A percentile compares a stretch with the other conserved stretches of the same genome.
Evolutionary conservation across 2,329 filamentous ascomycete species (phyloP).

Genomic region (Venturiaceae sp.): DNA sequence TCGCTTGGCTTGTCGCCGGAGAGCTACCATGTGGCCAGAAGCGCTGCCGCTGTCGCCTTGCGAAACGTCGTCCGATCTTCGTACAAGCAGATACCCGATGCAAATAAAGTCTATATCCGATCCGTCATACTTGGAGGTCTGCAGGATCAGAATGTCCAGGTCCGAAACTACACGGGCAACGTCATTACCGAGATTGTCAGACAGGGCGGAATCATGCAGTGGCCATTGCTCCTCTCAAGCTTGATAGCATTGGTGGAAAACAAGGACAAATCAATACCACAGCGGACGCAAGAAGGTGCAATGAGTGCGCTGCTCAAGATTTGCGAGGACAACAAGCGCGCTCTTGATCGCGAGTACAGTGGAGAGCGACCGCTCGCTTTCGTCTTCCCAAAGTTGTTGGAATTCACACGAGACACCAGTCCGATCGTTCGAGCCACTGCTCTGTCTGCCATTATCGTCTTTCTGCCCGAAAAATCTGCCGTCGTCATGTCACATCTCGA

Average conservation of each 20-base stretch:
- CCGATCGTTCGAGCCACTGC: slow-evolving; percentile 72
- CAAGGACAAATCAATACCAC: slow-evolving; percentile 53
- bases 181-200: slow-evolving; percentile 88
- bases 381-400: slow-evolving; percentile 81
- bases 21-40: slow-evolving; percentile 68
- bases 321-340: slow-evolving; percentile 87
- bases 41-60: slow-evolving; percentile 84
- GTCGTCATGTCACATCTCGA: slow-evolving; percentile 76
- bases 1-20: slow-evolving; percentile 49
- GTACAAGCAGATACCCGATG: slow-evolving; percentile 66
- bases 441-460: slow-evolving; percentile 80
- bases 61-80: slow-evolving; percentile 81
- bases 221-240: slow-evolving; percentile 83
- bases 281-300: slow-evolving; percentile 77
- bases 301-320: slow-evolving; percentile 92
- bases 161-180: slow-evolving; percentile 82
- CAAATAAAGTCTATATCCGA: slow-evolving; percentile 68
- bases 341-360: slow-evolving; percentile 78
- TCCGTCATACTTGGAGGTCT: slow-evolving; percentile 68
- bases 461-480: slow-evolving; percentile 75
- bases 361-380: slow-evolving; percentile 81
- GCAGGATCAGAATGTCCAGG: slow-evolving; percentile 70
- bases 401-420: slow-evolving; percentile 69
- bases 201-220: slow-evolving; percentile 74
- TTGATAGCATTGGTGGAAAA: slow-evolving; percentile 72